These are phyloP conservation scores for Neonectria hederae DNA, from an alignment of 2,329 filamentous ascomycete genomes.

Conservation along the genomic window DNA sequence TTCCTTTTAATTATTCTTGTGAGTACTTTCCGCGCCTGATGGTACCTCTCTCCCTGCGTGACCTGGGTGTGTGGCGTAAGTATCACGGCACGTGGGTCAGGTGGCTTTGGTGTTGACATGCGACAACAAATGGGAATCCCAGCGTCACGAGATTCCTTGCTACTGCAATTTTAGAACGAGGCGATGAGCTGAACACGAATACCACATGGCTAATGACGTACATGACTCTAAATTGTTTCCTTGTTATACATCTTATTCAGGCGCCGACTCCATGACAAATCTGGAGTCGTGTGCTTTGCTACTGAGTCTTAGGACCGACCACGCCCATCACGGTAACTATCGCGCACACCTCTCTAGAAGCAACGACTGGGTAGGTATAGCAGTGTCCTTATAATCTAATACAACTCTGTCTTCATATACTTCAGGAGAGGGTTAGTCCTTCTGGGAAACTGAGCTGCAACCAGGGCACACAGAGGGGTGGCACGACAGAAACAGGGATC, in stretches of 20 bases:
- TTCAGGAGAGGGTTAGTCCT: neutral
- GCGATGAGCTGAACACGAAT: slow-evolving; percentile 4
- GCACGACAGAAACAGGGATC: neutral
- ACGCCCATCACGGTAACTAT: neutral
- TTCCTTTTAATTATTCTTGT: slow-evolving; percentile 36
- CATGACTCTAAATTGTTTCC: slow-evolving; percentile 21
- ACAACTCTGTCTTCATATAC: neutral
- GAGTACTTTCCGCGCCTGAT: slow-evolving; percentile 41
- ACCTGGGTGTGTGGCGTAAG: slow-evolving; percentile 28
- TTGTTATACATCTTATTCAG: slow-evolving; percentile 17
- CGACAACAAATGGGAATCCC: slow-evolving; percentile 18
- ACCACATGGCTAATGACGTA: slow-evolving; percentile 36
- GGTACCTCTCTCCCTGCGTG: slow-evolving; percentile 32
- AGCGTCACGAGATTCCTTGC: slow-evolving; percentile 33
- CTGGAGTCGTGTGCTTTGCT: slow-evolving; percentile 26
- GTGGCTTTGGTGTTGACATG: slow-evolving; percentile 40
- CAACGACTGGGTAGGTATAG: neutral
- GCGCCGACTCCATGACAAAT: neutral
- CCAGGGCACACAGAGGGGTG: neutral
- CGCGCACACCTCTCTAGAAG: neutral
- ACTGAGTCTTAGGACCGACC: neutral
- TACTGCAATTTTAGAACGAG: slow-evolving; percentile 14
- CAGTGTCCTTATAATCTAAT: neutral
- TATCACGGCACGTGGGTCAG: slow-evolving; percentile 43
- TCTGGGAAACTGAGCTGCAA: neutral